Conservation (phyloP, 2,329 filamentous ascomycete species). For the Lachnellula suecica region DNA sequence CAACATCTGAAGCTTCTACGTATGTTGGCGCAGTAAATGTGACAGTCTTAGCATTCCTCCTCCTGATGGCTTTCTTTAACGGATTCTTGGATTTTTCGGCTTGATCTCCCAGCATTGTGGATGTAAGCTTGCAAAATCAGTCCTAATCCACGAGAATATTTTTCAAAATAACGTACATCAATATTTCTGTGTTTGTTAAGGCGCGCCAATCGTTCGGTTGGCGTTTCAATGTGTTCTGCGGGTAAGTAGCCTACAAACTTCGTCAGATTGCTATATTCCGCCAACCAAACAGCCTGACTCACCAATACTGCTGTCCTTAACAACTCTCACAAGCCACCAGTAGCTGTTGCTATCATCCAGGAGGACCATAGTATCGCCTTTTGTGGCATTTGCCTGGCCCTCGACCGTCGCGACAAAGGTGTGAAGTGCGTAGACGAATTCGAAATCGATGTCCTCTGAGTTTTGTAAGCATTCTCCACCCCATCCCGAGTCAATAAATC, state of each 20-base stretch:
- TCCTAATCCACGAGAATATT: background rate
- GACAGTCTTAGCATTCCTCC: constrained; percentile 70
- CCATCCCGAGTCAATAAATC: constrained; percentile 72
- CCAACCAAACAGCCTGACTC: constrained; percentile 23
- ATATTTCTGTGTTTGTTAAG: constrained; percentile 98
- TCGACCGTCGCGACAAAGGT: constrained; percentile 98
- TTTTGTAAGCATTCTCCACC: constrained; percentile 83
- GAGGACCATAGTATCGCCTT: constrained; percentile 98
- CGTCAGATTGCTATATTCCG: background rate
- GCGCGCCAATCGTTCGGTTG: constrained; percentile 87
- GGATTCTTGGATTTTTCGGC: constrained; percentile 72
- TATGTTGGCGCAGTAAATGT: constrained; percentile 71
- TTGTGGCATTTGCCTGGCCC: constrained; percentile 96
- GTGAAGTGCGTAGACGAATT: constrained; percentile 97
- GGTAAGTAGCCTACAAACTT: constrained; percentile 76
- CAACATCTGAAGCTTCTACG: constrained; percentile 69
- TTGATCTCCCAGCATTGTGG: constrained; percentile 70
- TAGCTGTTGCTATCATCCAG: constrained; percentile 99
- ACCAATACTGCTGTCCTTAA: constrained; percentile 96
- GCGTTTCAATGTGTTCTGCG: constrained; percentile 97
- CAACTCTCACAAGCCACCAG: constrained; percentile 97
- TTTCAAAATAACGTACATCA: constrained; percentile 62
- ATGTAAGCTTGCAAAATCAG: constrained; percentile 52
- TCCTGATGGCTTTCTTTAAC: constrained; percentile 70
- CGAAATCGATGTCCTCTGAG: constrained; percentile 98